These are phyloP conservation scores for Mimosa bimucronata DNA, from an alignment of 306 rosid genomes.

Conservation along the genomic window DNA sequence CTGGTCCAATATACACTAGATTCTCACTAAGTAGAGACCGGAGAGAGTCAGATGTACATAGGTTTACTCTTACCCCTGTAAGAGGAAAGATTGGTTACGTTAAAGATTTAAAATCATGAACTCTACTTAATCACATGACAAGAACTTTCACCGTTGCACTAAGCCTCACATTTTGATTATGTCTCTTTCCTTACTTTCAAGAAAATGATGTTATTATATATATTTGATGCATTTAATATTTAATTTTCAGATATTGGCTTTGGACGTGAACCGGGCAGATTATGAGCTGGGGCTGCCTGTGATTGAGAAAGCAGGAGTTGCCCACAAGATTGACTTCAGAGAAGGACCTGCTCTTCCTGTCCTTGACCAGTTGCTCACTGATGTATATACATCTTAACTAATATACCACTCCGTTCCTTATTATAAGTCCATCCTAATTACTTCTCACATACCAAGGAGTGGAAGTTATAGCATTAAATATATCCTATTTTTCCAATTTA, in stretches of 20 bases:
- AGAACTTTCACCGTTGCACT: too few relatives aligned
- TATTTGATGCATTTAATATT: background rate
- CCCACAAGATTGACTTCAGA: conserved; percentile 87
- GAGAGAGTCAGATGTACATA: too few relatives aligned
- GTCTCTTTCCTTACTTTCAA: background rate
- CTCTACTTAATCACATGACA: too few relatives aligned
- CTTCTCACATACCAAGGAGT: too few relatives aligned
- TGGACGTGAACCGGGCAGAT: conserved; percentile 85
- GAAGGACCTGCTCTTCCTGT: conserved; percentile 96
- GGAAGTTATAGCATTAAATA: too few relatives aligned
- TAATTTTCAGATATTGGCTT: conserved; percentile 69
- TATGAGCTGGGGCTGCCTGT: conserved; percentile 75
- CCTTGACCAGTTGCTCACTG: conserved; percentile 65
- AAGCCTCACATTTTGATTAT: background rate
- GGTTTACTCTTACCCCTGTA: too few relatives aligned
- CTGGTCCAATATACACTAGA: too few relatives aligned
- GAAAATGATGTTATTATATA: background rate
- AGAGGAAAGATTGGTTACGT: too few relatives aligned
- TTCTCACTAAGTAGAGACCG: too few relatives aligned
- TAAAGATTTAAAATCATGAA: too few relatives aligned
- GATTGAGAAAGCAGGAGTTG: conserved; percentile 78
- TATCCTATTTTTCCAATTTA: too few relatives aligned
- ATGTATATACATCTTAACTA: conserved; percentile 49
- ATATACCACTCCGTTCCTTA: background rate
- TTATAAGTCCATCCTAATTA: too few relatives aligned